These are phyloP conservation scores for Saccharomyces eubayanus DNA, from an alignment of 805 yeast species.

Conservation along the genomic window DNA sequence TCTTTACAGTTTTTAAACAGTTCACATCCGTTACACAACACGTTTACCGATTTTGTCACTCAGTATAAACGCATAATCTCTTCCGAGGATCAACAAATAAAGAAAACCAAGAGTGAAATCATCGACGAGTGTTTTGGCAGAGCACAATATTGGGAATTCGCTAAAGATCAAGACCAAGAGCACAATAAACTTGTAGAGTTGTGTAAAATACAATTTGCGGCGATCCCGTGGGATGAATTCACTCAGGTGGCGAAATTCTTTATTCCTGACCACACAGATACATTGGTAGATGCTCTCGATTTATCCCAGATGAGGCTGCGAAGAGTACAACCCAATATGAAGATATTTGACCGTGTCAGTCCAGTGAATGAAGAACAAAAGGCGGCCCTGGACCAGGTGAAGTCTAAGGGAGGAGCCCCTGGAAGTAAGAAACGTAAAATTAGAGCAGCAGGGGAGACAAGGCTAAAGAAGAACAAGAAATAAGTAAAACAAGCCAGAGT, in stretches of 20 bases:
- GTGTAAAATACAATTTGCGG: conserved; percentile 49
- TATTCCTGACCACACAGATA: background rate
- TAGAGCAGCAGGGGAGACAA: conserved; percentile 61
- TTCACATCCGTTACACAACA: conserved; percentile 49
- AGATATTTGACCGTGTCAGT: background rate
- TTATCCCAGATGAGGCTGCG: background rate
- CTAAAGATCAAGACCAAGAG: conserved; percentile 32
- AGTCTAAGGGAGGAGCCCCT: background rate
- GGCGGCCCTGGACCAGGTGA: background rate
- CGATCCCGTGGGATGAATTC: conserved; percentile 86
- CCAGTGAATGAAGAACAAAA: background rate
- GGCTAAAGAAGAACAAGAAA: conserved; percentile 31
- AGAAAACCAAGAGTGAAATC: conserved; percentile 30
- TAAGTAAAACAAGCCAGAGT: background rate
- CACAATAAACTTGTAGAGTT: conserved; percentile 30
- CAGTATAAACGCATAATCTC: conserved; percentile 43
- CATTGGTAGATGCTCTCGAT: background rate
- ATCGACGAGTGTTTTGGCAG: conserved; percentile 43
- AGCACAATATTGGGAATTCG: conserved; percentile 43
- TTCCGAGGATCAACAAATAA: conserved; percentile 21
- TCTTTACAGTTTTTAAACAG: conserved; percentile 63
- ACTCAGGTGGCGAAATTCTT: conserved; percentile 43
- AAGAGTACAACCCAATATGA: background rate
- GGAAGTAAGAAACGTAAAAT: conserved; percentile 50
- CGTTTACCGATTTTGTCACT: conserved; percentile 41